phyloP scores from a whole-genome alignment of 257 asterid species.

The Penstemon newberryi region DNA sequence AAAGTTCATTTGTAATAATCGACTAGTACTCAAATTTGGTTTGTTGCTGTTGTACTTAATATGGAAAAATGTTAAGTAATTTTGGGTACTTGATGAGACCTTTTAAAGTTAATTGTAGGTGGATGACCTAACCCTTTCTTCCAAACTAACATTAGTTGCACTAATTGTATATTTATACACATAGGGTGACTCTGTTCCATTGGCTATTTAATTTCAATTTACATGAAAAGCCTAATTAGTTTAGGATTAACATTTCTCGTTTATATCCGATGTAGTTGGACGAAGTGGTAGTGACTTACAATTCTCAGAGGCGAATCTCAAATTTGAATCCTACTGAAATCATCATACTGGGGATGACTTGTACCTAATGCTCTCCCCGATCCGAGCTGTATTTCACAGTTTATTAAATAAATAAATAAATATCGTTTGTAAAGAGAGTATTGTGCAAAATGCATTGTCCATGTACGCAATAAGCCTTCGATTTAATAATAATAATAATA shows the following conservation, averaged over 20 bases:
- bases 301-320: no score
- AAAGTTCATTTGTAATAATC: neutral
- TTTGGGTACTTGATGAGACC: neutral
- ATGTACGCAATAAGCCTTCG: no score
- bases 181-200: conserved; percentile 5
- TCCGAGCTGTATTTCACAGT: no score
- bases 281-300: no score
- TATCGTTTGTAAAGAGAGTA: no score
- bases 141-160: neutral
- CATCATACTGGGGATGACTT: no score
- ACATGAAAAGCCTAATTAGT: neutral
- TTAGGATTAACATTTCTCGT: neutral
- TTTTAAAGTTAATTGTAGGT: conserved; percentile 15
- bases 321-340: no score
- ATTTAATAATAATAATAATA: no score
- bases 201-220: neutral
- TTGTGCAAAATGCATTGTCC: no score
- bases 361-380: no score
- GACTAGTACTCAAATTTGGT: neutral
- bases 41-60: no score
- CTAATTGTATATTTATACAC: neutral
- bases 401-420: no score
- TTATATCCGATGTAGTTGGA: neutral
- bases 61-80: neutral
- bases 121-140: conserved; percentile 20